These are phyloP conservation scores for Fusarium newnesense DNA, from an alignment of 2,329 filamentous ascomycete genomes.

Conservation along the genomic window DNA sequence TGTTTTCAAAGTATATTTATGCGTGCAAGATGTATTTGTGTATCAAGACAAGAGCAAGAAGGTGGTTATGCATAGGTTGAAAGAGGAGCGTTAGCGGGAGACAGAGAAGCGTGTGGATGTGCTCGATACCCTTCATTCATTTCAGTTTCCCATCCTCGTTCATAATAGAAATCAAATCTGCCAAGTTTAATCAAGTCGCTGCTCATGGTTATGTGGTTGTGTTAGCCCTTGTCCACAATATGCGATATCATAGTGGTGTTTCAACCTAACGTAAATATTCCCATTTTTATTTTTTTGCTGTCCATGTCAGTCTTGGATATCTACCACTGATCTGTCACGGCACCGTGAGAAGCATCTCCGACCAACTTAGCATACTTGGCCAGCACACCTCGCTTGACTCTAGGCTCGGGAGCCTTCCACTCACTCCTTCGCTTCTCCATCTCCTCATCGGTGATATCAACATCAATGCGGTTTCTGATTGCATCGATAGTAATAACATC, in stretches of 20 bases:
- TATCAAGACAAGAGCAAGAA: slow-evolving; percentile 21
- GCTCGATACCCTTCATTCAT: slow-evolving; percentile 47
- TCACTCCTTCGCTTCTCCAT: slow-evolving; percentile 69
- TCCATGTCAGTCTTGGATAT: slow-evolving; percentile 1
- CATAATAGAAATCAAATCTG: slow-evolving; percentile 38
- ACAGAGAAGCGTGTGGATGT: slow-evolving; percentile 38
- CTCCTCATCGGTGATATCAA: slow-evolving; percentile 75
- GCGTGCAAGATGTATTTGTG: slow-evolving; percentile 15
- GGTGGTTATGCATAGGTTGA: slow-evolving; percentile 21
- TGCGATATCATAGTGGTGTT: neutral
- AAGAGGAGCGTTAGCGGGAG: slow-evolving; percentile 8
- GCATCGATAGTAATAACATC: slow-evolving; percentile 90
- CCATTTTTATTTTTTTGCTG: neutral
- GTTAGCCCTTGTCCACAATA: neutral
- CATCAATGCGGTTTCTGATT: slow-evolving; percentile 78
- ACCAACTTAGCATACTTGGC: slow-evolving; percentile 92
- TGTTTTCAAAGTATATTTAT: slow-evolving; percentile 8
- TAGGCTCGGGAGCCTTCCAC: slow-evolving; percentile 78
- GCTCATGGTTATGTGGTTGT: neutral
- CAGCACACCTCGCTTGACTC: slow-evolving; percentile 83
- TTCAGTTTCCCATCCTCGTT: slow-evolving; percentile 32
- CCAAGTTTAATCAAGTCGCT: slow-evolving; percentile 24
- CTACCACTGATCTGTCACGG: slow-evolving; percentile 76
- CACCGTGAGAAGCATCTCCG: slow-evolving; percentile 90
- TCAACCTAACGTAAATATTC: neutral